Conservation (phyloP, 2,329 filamentous ascomycete species). For the Onygena corvina region DNA sequence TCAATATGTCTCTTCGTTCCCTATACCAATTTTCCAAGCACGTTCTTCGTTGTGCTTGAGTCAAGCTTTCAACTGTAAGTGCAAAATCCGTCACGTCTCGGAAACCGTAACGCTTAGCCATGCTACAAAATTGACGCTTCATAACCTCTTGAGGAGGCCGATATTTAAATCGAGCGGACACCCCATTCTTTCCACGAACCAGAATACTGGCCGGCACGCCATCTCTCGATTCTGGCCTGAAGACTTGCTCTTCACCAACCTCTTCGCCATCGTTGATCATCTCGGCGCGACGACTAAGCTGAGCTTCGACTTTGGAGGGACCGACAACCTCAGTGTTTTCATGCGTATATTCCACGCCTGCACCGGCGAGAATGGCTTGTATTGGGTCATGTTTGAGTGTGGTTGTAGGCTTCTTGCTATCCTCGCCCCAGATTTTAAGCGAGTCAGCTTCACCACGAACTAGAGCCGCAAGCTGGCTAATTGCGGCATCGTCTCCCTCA, state of each 20-base stretch:
- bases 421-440: constrained; percentile 33
- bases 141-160: constrained; percentile 63
- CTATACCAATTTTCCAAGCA: constrained; percentile 73
- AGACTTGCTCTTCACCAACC: constrained; percentile 27
- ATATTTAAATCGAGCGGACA: constrained; percentile 47
- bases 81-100: constrained; percentile 71
- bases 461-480: constrained; percentile 59
- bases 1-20: constrained; percentile 45
- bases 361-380: constrained; percentile 74
- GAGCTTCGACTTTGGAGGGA: constrained; percentile 78
- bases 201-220: constrained; percentile 11
- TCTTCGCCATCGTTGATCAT: constrained; percentile 24
- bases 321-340: constrained; percentile 94
- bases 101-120: constrained; percentile 72
- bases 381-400: constrained; percentile 54
- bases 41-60: constrained; percentile 64
- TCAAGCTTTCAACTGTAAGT: constrained; percentile 80
- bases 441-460: constrained; percentile 36
- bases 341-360: constrained; percentile 89
- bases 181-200: constrained; percentile 20
- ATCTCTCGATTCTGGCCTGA: constrained; percentile 20
- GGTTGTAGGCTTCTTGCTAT: constrained; percentile 24
- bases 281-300: constrained; percentile 65
- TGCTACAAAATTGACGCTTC: constrained; percentile 76
- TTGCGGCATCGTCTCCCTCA: constrained; percentile 52